Evolutionary conservation across 495 filamentous ascomycete species (phyloP).

Genomic region (Cladorrhinum samala): DNA sequence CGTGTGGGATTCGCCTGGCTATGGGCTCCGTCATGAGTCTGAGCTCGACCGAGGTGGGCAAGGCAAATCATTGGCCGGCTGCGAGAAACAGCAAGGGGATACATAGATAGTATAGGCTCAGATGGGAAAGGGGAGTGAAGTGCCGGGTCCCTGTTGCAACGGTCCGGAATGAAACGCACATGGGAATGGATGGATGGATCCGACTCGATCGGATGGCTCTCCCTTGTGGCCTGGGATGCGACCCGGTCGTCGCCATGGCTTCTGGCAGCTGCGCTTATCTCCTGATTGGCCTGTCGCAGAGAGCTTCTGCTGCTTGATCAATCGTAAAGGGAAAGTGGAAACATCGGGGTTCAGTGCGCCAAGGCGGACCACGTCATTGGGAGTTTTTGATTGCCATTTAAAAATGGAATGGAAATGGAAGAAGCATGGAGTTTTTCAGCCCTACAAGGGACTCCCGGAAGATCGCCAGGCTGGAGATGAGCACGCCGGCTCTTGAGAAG

Average conservation of each 20-base stretch:
- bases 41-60: no score
- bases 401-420: background rate
- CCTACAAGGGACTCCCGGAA: slow-evolving; percentile 9
- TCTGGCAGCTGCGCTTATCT: background rate
- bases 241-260: background rate
- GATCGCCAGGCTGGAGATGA: background rate
- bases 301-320: background rate
- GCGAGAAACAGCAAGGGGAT: no score
- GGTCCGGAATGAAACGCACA: no score
- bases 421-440: slow-evolving; percentile 4
- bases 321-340: slow-evolving; percentile 10
- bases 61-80: no score
- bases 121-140: no score
- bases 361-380: slow-evolving; percentile 17
- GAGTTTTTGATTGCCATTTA: background rate
- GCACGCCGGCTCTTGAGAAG: background rate
- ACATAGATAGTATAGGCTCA: no score
- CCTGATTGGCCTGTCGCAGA: slow-evolving; percentile 1
- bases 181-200: no score
- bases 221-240: no score
- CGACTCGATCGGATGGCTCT: background rate
- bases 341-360: slow-evolving; percentile 10
- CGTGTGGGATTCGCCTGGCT: no score
- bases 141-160: no score
- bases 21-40: no score